Evolutionary conservation across 805 yeast species (phyloP).

Genomic region (Jamesozyma jinghongensis): DNA sequence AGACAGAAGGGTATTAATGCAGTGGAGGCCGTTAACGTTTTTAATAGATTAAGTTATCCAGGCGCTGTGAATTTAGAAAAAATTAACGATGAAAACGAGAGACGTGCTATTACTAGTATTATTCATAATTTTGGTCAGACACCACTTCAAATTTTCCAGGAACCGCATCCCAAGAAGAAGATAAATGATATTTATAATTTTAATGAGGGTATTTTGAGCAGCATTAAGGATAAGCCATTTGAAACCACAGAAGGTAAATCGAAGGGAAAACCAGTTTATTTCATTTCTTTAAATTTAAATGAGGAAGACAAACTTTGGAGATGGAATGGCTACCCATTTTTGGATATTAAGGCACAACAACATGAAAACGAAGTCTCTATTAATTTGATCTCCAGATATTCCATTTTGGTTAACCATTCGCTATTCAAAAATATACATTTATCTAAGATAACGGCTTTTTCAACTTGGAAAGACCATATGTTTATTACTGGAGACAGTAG

Average conservation of each 20-base stretch:
- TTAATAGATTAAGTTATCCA: constrained; percentile 74
- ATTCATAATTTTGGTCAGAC: constrained; percentile 92
- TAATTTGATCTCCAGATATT: background rate
- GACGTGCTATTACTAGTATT: constrained; percentile 69
- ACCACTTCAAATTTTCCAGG: constrained; percentile 60
- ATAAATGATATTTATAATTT: background rate
- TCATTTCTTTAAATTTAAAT: background rate
- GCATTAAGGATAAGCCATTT: background rate
- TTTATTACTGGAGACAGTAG: constrained; percentile 37
- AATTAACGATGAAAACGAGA: constrained; percentile 64
- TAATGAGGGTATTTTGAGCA: background rate
- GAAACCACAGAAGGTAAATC: background rate
- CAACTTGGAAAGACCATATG: constrained; percentile 18
- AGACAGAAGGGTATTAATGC: constrained; percentile 73
- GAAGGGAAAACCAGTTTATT: background rate
- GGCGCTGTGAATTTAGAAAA: constrained; percentile 74
- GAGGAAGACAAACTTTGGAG: no score
- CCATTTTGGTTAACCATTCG: constrained; percentile 2
- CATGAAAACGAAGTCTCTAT: background rate
- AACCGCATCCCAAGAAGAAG: constrained; percentile 47
- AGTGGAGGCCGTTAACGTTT: constrained; percentile 58
- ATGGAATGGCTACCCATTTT: constrained; percentile 9
- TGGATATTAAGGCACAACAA: constrained; percentile 6
- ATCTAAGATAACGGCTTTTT: constrained; percentile 23
- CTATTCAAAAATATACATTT: constrained; percentile 28